Percentiles rank a stretch among this genome's conserved stretches.
phyloP scores from a whole-genome alignment of 1,284 basidiomycete species.

The Wallemia hederae region DNA sequence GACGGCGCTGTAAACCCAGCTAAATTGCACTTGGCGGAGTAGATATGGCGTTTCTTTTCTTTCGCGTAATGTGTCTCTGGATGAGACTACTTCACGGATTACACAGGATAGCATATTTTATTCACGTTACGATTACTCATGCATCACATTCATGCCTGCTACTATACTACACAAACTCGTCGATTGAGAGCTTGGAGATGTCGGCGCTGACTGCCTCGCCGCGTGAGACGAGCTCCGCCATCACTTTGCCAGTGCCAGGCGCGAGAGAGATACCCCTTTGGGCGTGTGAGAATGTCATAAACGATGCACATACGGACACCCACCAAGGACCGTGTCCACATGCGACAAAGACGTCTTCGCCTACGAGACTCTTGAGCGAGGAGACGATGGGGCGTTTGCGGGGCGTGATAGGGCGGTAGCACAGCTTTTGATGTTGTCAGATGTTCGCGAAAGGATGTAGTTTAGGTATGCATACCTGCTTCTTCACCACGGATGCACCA shows the following conservation, averaged over 20 bases:
- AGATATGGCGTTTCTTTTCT: background rate
- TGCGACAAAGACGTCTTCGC: constrained; percentile 13
- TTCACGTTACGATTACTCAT: background rate
- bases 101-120: too few species aligned
- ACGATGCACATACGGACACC: background rate
- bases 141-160: too few species aligned
- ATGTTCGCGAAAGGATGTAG: too few species aligned
- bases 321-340: constrained; percentile 16
- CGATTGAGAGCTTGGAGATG: constrained; percentile 9
- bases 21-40: background rate
- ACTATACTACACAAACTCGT: too few species aligned
- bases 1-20: background rate
- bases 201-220: constrained; percentile 14
- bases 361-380: background rate
- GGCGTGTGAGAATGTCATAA: background rate
- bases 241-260: constrained; percentile 15
- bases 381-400: background rate
- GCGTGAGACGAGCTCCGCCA: constrained; percentile 16
- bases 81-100: too few species aligned
- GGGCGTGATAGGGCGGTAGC: background rate
- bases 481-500: background rate
- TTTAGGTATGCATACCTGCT: background rate
- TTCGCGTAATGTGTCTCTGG: too few species aligned
- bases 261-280: constrained; percentile 3
- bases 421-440: too few species aligned